Conservation (phyloP, 257 asterid species). For the Solanum pennellii region DNA sequence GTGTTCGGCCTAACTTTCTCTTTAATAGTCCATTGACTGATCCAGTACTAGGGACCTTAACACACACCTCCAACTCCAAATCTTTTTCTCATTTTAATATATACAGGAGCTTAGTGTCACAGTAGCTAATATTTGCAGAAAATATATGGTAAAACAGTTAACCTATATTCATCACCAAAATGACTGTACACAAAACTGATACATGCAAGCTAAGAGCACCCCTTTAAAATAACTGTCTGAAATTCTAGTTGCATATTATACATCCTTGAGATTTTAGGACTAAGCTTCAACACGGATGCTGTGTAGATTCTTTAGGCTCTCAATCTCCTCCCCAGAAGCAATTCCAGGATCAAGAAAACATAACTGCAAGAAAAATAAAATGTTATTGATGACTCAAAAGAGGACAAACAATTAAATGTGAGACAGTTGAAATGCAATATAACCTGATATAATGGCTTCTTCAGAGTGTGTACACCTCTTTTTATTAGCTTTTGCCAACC, state of each 20-base stretch:
- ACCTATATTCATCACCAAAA: not conserved
- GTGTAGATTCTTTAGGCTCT: conserved; percentile 49
- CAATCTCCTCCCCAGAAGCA: conserved; percentile 60
- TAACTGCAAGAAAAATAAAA: conserved; percentile 31
- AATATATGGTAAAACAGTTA: not conserved
- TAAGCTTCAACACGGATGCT: conserved; percentile 46
- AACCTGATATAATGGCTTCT: conserved; percentile 74
- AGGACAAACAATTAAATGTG: not conserved
- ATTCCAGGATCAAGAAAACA: conserved; percentile 75
- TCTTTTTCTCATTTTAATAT: not conserved
- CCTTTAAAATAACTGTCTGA: not conserved
- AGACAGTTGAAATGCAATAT: not conserved
- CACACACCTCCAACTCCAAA: not conserved
- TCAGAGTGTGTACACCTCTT: conserved; percentile 81
- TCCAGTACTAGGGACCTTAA: not conserved
- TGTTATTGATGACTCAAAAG: not conserved
- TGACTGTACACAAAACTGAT: not conserved
- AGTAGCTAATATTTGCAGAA: not conserved
- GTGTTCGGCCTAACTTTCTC: not conserved
- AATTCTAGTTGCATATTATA: not conserved
- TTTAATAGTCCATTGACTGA: not conserved
- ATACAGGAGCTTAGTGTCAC: not conserved
- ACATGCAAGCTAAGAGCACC: not conserved
- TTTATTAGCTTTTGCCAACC: conserved; percentile 83
- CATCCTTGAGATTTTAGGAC: conserved; percentile 2